Base-by-base conservation (phyloP, 495 filamentous ascomycete species). In the Cairneyella variabilis region DNA sequence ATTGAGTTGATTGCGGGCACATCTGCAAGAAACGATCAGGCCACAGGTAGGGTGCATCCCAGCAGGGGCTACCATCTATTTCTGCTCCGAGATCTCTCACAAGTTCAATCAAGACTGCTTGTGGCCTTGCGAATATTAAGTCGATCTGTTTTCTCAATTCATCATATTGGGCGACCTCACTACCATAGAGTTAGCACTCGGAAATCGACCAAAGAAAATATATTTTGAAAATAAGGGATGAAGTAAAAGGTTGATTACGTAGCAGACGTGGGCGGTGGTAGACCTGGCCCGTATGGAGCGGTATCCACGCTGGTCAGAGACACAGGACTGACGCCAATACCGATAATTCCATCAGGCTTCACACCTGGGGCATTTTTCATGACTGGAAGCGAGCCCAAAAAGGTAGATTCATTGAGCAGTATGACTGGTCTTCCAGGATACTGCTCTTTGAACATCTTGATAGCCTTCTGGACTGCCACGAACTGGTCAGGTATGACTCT, bases 1-100 rank as follows among this genome's bases (percentile, higher is more conserved):
- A 66, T 32, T 71, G 59, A 36, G 71, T 48, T 2, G 60, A 60
- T 1, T 65, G 63, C 23, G 69, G 62, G 43, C 68, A 70, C 11
- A 68, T 39, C 48, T 71, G 70, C 22, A 70, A 37, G 22, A 56
- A 62, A 25, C 59, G 50, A 30, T 52, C 36, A 25, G 57, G 57
- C 38, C 14, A 32, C 14, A 32, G 28, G 28, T 32, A 32, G 56
- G 28, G 28, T 32, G 28, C 28, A 32, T 7, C 14, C 28, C 7
- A 32, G 28, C 7, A 32, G 14, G 28, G 6, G 6, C 28, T 6
- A 14, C 28, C 28, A 6, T 32, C 28, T 14, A 22, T 43, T 14
- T 27, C 26, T 1, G 48, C 38, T 25, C 34, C 48, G 3, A 51
- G 21, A 1, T 27, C 7, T 18, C 30, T 21, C 11, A 28, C 23